These are phyloP conservation scores for Chlamydomonas sphaeroides DNA, from an alignment of 139 green algal species.

Conservation along the genomic window DNA sequence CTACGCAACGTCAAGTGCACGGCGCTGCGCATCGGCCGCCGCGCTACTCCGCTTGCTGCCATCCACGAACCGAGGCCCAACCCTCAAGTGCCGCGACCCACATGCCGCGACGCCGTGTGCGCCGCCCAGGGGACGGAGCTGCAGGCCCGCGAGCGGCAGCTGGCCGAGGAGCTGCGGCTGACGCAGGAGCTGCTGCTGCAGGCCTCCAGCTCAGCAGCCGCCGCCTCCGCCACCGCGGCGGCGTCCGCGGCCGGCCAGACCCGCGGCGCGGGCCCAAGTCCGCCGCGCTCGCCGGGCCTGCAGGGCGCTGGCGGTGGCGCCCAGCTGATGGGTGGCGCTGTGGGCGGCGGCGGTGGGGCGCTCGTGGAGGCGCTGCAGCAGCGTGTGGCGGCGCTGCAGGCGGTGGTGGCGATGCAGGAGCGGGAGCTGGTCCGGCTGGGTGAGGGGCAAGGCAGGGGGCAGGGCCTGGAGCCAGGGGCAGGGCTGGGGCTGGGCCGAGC, in stretches of 20 bases:
- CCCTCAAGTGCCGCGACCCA: too few relatives aligned
- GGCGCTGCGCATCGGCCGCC: too few relatives aligned
- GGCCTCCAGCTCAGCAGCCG: neutral
- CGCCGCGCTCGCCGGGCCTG: neutral
- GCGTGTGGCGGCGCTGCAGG: slow-evolving; percentile 24
- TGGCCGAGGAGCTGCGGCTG: slow-evolving; percentile 4
- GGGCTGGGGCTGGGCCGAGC: too few relatives aligned
- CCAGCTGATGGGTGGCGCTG: too few relatives aligned
- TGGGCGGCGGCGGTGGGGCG: neutral
- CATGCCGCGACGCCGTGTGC: too few relatives aligned
- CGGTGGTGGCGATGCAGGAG: slow-evolving; percentile 29
- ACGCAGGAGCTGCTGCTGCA: slow-evolving; percentile 28
- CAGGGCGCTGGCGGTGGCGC: neutral
- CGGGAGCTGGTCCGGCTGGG: slow-evolving; percentile 25
- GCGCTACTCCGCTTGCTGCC: too few relatives aligned
- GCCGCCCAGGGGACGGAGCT: neutral
- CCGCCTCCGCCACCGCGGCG: neutral
- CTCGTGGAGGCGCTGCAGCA: slow-evolving; percentile 14
- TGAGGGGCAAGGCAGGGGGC: too few relatives aligned
- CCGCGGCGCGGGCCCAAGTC: too few relatives aligned
- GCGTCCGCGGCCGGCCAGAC: neutral
- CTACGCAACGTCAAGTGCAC: too few relatives aligned
- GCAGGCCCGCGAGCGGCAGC: neutral
- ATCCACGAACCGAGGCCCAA: too few relatives aligned
- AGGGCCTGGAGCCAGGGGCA: too few relatives aligned